A percentile compares a stretch with the other conserved stretches of the same genome.
Evolutionary conservation across 257 asterid genomes (phyloP).

Genomic region (Solanum sitiens): DNA sequence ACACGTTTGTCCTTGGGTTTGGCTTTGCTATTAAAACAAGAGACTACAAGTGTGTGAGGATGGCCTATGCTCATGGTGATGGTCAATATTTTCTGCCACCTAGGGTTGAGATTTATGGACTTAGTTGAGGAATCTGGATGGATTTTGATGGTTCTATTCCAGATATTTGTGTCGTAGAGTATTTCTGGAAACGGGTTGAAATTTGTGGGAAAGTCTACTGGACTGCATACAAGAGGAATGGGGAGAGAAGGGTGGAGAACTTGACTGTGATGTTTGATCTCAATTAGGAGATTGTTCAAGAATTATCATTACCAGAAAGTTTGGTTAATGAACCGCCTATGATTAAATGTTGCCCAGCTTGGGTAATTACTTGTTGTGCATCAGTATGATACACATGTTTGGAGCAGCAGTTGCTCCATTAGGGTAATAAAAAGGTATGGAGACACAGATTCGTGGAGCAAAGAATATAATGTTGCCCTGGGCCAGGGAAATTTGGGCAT

Average conservation of each 20-base stretch:
- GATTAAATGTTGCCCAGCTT: neutral
- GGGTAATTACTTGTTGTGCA: neutral
- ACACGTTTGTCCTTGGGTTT: neutral
- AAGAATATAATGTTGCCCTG: neutral
- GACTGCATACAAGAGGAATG: neutral
- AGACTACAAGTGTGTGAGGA: constrained; percentile 6
- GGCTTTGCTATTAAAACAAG: neutral
- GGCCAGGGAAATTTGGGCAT: neutral
- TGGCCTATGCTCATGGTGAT: neutral
- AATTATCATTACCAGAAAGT: neutral
- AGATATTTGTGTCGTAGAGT: neutral
- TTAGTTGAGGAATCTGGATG: neutral
- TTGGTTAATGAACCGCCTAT: neutral
- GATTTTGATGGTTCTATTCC: neutral
- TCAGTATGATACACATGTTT: neutral
- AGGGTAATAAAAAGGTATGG: constrained; percentile 13
- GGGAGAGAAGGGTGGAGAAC: neutral
- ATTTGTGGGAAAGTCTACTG: neutral
- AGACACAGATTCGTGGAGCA: neutral
- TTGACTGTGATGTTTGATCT: constrained; percentile 2
- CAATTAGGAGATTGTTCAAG: constrained; percentile 1
- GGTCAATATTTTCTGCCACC: neutral
- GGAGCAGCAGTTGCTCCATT: neutral
- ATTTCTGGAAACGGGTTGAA: neutral
- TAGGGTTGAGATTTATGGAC: constrained; percentile 1